A percentile compares a stretch with the other conserved stretches of the same genome.
Conservation (phyloP, 23 red algal species). For the Gracilaria domingensis region DNA sequence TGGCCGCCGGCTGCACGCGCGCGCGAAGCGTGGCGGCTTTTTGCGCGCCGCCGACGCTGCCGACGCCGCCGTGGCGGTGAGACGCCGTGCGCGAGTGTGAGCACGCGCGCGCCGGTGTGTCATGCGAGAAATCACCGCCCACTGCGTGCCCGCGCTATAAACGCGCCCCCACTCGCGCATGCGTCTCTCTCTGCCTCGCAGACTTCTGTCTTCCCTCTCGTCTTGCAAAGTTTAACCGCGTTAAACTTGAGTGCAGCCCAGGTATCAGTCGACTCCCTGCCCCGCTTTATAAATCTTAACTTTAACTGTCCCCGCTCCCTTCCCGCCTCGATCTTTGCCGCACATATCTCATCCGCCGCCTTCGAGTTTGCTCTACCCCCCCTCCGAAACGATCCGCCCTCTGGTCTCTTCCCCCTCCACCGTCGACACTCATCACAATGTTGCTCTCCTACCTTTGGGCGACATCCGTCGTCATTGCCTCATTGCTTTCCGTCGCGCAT, state of each 20-base stretch:
- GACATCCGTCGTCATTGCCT: neutral
- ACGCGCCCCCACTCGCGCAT: too few relatives aligned
- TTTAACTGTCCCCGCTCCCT: neutral
- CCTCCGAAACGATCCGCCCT: neutral
- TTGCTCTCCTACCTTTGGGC: neutral
- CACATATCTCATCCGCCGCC: neutral
- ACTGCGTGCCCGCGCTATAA: too few relatives aligned
- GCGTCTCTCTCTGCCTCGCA: neutral
- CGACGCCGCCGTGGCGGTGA: too few relatives aligned
- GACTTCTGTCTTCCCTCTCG: neutral
- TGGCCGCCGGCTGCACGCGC: neutral
- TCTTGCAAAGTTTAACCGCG: neutral
- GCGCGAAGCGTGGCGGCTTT: neutral
- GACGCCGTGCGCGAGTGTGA: too few relatives aligned
- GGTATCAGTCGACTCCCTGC: neutral
- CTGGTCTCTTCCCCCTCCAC: neutral
- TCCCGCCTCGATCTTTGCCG: neutral
- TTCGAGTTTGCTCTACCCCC: neutral
- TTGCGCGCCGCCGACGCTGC: too few relatives aligned
- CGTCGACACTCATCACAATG: neutral
- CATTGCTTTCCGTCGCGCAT: neutral
- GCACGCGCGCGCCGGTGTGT: neutral
- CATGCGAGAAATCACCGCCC: too few relatives aligned
- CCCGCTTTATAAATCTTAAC: neutral
- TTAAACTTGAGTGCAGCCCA: neutral